Evolutionary conservation across 225 moss, liverwort and hornwort species (phyloP).

Genomic region (Sphagnum contortum): DNA sequence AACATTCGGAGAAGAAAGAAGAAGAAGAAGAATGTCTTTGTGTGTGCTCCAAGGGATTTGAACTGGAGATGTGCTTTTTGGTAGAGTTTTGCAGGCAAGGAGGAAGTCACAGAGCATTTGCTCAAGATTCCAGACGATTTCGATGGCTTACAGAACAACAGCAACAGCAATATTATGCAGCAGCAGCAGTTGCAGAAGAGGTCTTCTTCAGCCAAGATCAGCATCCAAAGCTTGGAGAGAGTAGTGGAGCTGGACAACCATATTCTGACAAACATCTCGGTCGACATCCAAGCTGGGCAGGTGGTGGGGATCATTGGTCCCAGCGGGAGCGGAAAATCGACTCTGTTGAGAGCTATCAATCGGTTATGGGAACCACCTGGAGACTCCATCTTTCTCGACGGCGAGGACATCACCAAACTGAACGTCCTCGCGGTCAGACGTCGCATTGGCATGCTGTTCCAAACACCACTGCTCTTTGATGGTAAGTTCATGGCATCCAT

Average conservation of each 20-base stretch:
- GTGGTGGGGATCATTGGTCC: conserved; percentile 45
- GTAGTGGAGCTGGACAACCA: conserved; percentile 26
- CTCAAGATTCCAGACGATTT: conserved; percentile 29
- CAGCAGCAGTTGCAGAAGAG: conserved; percentile 8
- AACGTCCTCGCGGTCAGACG: conserved; percentile 54
- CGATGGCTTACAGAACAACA: background rate
- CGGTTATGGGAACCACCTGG: conserved; percentile 75
- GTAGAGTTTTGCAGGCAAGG: conserved; percentile 9
- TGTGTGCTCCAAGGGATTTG: no score
- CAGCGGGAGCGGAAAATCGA: conserved; percentile 59
- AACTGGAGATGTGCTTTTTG: no score
- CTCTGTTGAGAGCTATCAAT: conserved; percentile 63
- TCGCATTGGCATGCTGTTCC: conserved; percentile 70
- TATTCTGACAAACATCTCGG: conserved; percentile 28
- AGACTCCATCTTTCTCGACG: conserved; percentile 56
- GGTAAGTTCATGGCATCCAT: conserved; percentile 20
- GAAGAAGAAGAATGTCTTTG: no score
- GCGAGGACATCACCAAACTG: conserved; percentile 54
- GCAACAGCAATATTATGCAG: conserved; percentile 9
- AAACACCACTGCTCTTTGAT: conserved; percentile 53
- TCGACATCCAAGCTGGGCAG: conserved; percentile 27
- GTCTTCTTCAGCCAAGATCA: conserved; percentile 12
- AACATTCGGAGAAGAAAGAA: no score
- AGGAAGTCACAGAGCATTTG: conserved; percentile 37
- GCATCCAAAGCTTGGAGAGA: conserved; percentile 25